Base-by-base conservation (phyloP, 169 alveolate species). In the Eimeria maxima region DNA sequence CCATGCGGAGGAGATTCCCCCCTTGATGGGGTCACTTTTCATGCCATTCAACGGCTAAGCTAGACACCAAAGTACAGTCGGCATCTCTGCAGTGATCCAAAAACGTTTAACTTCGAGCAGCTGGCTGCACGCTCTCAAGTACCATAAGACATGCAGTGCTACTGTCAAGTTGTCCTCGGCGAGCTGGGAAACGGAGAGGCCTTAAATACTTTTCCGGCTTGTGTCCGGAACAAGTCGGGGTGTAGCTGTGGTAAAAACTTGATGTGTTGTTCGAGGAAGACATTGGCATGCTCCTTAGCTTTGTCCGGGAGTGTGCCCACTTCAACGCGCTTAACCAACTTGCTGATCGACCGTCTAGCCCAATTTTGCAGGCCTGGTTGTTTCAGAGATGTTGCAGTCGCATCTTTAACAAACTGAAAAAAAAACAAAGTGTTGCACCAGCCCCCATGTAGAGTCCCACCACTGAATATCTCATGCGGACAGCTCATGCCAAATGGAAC, bases 251-350 rank as follows among this genome's bases (percentile, higher is more conserved):
- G 73, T 27, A 81, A 81, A 29, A n/a, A 6, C n/a, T 81, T 42
- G 50, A 81, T 8, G 20, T 81, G 73, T 27, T 81, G 73, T 55
- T 81, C 90, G 53, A 81, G 90, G 14, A 81, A 81, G 53, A 81
- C 90, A 45, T 81, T 47, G n/a, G 90, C 67, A 55, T 33, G 71
- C 47, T 81, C 71, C 45, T 55, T 55, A n/a, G 90, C 90, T 71
- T 27, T 81, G 27, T 81, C 90, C 16, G 71, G 90, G 50, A 81
- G 73, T 29, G 90, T 81, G 50, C 27, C 47, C 65, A 47, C 71
- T 50, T 47, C 50, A 81, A 81, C 27, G 0, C 69, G 67, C 90
- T 53, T 81, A 81, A 47, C 71, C 71, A 33, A n/a, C 53, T n/a
- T 81, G 47, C 73, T 29, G 24, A 81, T 81, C 47, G 47, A 53